Conservation (phyloP, 352 stramenopile species). For the Peronospora destructor region DNA sequence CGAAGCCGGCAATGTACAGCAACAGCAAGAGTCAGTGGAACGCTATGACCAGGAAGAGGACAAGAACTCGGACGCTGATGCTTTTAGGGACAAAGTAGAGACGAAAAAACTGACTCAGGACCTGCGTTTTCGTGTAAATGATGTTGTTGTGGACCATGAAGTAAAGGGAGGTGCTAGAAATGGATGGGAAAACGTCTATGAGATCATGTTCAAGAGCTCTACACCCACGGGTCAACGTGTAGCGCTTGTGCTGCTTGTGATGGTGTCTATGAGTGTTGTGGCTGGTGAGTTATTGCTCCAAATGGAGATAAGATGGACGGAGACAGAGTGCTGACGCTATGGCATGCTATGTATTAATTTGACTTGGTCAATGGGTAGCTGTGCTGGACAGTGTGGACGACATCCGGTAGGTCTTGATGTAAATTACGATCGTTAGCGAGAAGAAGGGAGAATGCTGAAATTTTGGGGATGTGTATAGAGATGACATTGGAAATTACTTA, state of each 20-base stretch:
- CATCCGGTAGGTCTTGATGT: conserved; percentile 31
- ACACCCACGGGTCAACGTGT: conserved; percentile 50
- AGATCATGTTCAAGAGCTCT: conserved; percentile 62
- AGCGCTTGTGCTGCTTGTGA: conserved; percentile 54
- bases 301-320: not conserved
- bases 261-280: conserved; percentile 66
- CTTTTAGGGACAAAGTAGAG: conserved; percentile 17
- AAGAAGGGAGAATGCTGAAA: conserved; percentile 21
- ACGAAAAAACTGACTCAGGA: conserved; percentile 29
- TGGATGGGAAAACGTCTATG: conserved; percentile 51
- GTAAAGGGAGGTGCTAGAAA: conserved; percentile 50
- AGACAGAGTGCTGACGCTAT: conserved; percentile 1
- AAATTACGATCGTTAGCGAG: too few relatives aligned
- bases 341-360: conserved; percentile 11
- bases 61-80: conserved; percentile 23
- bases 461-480: too few relatives aligned
- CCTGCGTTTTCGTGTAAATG: conserved; percentile 57
- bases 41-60: conserved; percentile 14
- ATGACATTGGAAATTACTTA: conserved; percentile 64
- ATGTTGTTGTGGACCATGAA: conserved; percentile 65
- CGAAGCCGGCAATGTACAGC: conserved; percentile 25
- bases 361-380: conserved; percentile 40
- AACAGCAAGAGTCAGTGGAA: conserved; percentile 16
- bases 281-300: conserved; percentile 35
- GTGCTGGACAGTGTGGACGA: conserved; percentile 65